Percentiles rank a stretch among this genome's conserved stretches.
These are phyloP conservation scores for Boletus tylopilopsis DNA, from an alignment of 768 basidiomycete species.

Conservation along the genomic window DNA sequence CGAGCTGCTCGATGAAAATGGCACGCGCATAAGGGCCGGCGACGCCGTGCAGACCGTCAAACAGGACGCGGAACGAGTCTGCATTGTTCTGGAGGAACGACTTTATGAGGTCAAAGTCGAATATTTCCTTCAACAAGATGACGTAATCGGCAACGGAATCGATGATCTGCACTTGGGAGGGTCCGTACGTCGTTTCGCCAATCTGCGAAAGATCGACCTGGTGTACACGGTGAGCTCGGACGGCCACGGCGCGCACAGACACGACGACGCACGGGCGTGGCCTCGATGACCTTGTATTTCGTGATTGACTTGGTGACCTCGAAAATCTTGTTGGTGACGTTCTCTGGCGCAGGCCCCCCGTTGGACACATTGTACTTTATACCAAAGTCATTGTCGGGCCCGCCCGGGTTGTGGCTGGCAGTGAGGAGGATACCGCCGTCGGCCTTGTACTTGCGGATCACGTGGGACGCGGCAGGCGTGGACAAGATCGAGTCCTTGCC, in stretches of 20 bases:
- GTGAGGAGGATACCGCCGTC: constrained; percentile 96
- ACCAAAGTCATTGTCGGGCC: constrained; percentile 97
- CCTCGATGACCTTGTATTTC: constrained; percentile 81
- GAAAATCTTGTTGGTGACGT: constrained; percentile 92
- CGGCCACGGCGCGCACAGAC: not conserved
- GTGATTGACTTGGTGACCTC: constrained; percentile 85
- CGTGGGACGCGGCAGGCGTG: constrained; percentile 93
- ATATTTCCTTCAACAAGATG: constrained; percentile 78
- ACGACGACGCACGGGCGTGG: constrained; percentile 56
- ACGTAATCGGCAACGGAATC: constrained; percentile 93
- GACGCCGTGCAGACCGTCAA: constrained; percentile 95
- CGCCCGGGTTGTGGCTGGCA: constrained; percentile 97
- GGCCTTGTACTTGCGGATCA: constrained; percentile 95
- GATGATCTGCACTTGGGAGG: constrained; percentile 83
- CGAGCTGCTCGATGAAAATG: constrained; percentile 80
- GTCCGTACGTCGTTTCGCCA: constrained; percentile 77
- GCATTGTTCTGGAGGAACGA: constrained; percentile 72
- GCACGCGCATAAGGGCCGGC: constrained; percentile 94
- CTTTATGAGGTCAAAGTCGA: constrained; percentile 92
- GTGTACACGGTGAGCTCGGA: not conserved
- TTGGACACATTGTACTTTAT: constrained; percentile 99
- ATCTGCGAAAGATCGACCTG: constrained; percentile 84
- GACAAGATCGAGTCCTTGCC: constrained; percentile 91
- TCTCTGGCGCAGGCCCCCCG: constrained; percentile 96
- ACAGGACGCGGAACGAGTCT: constrained; percentile 77